Percentiles rank a stretch among this genome's conserved stretches.
Conservation (phyloP, 768 basidiomycete genomes). For the Lentinula raphanica region DNA sequence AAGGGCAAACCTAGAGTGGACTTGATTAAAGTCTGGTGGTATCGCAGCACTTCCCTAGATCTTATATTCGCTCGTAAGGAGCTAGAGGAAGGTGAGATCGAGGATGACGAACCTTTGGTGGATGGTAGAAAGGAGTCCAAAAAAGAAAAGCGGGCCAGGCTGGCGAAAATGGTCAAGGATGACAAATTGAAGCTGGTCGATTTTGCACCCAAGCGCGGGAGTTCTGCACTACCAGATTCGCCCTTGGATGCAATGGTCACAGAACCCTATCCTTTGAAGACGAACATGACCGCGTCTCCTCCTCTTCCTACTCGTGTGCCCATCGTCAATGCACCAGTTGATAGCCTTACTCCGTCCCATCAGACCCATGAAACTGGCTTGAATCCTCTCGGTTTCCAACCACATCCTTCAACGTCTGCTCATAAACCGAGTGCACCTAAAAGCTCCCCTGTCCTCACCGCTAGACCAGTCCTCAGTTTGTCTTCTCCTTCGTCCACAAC, state of each 20-base stretch:
- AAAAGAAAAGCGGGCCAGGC: constrained; percentile 24
- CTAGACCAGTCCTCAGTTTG: background rate
- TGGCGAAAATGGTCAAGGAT: constrained; percentile 13
- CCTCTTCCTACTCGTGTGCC: too few relatives aligned
- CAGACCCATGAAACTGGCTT: too few relatives aligned
- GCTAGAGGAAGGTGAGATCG: constrained; percentile 47
- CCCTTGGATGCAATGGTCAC: background rate
- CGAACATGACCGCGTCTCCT: too few relatives aligned
- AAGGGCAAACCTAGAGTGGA: constrained; percentile 42
- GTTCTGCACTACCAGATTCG: background rate
- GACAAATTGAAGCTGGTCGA: constrained; percentile 6
- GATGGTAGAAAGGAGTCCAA: constrained; percentile 24
- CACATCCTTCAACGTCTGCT: too few relatives aligned
- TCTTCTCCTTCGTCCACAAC: constrained; percentile 27
- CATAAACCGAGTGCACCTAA: too few relatives aligned
- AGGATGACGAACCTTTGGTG: constrained; percentile 25
- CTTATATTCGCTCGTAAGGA: constrained; percentile 28
- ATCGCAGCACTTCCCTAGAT: constrained; percentile 26
- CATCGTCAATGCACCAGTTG: too few relatives aligned
- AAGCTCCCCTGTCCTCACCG: background rate
- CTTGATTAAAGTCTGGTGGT: constrained; percentile 46
- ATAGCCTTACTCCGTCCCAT: too few relatives aligned
- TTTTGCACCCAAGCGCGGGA: constrained; percentile 1
- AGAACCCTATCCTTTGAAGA: background rate
- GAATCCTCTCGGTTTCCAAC: too few relatives aligned